Evolutionary conservation across 352 stramenopile species (phyloP), one percentile per base, ranked within the genome.

Genomic region (Globisporangium paddicum): DNA sequence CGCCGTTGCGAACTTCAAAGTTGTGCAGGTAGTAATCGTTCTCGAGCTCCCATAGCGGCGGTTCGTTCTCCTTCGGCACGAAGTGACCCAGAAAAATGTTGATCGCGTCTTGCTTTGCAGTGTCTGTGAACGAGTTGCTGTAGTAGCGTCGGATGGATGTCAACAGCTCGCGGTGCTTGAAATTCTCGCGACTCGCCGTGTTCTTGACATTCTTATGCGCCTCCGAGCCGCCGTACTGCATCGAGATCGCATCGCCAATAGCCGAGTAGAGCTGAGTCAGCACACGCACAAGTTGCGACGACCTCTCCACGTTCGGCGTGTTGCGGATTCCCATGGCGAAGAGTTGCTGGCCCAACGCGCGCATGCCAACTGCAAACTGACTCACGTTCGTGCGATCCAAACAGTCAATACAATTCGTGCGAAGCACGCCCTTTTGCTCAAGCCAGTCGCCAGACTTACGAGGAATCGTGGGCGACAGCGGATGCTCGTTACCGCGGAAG

Each of bases 391-490:
- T 95, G 16, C 87, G 79, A 68, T 95, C 84, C 19, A 95, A 69
- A 57, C 74, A 87, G 73, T 99, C 98, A 54, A 99, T 99, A 64
- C 98, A 99, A 73, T 99, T 99, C 0, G 97, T 99, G 32, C 98
- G 86, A 10, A 99, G 73, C 32, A 99, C 94, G 2, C 98, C 98
- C 47, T 89, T 85, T 69, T 99, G 97, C 63, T 99, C 95, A 37
- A 98, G 65, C 95, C 92, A 86, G 62, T 93, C 82, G 28, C 89
- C 90, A 2, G 83, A 92, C 23, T 93, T 86, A 62, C 71, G 77
- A 14, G 80, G 76, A 58, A 93, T 92, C 5, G 83, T 89, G 9
- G 81, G 81, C 38, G 80, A 89, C 32, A 62, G 48, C 6, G 69
- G 67, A 34, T 70, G 67, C 2, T 73, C 58, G 3, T 48, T 28